Conservation (phyloP, 1,139 yeast genomes). For the Yamadazyma diddensiae region DNA sequence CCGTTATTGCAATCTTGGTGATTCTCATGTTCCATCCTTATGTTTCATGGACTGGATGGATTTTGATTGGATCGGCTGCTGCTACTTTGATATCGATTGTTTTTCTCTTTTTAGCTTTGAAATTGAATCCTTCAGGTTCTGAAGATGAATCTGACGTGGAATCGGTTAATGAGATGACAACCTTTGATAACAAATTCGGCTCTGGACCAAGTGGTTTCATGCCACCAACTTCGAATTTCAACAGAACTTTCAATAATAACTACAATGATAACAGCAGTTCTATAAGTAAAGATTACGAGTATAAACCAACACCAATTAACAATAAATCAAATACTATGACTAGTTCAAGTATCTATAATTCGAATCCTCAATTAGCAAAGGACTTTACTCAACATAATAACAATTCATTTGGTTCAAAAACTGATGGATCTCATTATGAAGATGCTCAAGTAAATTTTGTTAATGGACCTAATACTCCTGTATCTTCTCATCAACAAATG, state of each 20-base stretch:
- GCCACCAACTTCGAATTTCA: conserved; percentile 7
- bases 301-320: conserved; percentile 14
- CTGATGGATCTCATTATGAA: conserved; percentile 16
- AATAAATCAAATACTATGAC: conserved; percentile 7
- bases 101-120: conserved; percentile 23
- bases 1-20: conserved; percentile 50
- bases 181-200: conserved; percentile 19
- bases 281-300: conserved; percentile 28
- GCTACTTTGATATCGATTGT: conserved; percentile 41
- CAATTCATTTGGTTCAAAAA: conserved; percentile 12
- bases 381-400: conserved; percentile 29
- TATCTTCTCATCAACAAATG: conserved; percentile 27
- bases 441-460: conserved; percentile 19
- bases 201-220: conserved; percentile 3
- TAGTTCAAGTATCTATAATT: conserved; percentile 27
- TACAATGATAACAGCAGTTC: conserved; percentile 17
- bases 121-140: conserved; percentile 13
- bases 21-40: conserved; percentile 61
- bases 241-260: conserved; percentile 2
- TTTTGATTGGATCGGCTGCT: conserved; percentile 63
- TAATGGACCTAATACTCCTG: conserved; percentile 34
- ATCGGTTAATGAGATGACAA: conserved; percentile 9
- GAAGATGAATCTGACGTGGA: conserved; percentile 27
- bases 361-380: conserved; percentile 33
- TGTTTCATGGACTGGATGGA: conserved; percentile 68